Conservation (phyloP, 2,329 filamentous ascomycete genomes). For the Lachnellula subtilissima region DNA sequence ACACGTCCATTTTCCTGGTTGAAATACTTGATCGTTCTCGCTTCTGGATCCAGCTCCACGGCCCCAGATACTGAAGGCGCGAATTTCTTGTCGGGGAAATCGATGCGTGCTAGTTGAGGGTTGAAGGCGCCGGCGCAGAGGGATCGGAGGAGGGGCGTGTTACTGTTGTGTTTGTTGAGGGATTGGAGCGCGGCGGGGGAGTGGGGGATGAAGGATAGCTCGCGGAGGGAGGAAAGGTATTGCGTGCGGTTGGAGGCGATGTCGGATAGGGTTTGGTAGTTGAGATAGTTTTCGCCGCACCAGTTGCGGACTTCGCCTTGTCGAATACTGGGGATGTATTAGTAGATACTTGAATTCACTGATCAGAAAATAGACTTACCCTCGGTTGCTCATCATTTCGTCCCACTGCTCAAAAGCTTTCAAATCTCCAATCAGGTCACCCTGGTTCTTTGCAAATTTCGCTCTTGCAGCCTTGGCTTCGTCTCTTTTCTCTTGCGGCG, state of each 20-base stretch:
- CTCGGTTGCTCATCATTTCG: slow-evolving; percentile 54
- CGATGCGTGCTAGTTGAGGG: slow-evolving; percentile 86
- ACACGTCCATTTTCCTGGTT: slow-evolving; percentile 80
- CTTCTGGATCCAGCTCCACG: slow-evolving; percentile 89
- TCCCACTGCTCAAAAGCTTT: slow-evolving; percentile 80
- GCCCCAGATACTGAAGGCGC: slow-evolving; percentile 80
- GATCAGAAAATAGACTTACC: slow-evolving; percentile 17
- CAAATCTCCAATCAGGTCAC: slow-evolving; percentile 84
- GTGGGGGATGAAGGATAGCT: slow-evolving; percentile 70
- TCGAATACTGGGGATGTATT: slow-evolving; percentile 34
- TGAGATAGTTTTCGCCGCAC: slow-evolving; percentile 83
- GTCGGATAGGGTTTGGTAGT: slow-evolving; percentile 76
- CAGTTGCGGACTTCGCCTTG: slow-evolving; percentile 65
- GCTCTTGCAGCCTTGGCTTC: slow-evolving; percentile 72
- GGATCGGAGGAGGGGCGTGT: slow-evolving; percentile 33
- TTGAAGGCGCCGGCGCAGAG: slow-evolving; percentile 46
- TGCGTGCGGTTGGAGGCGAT: slow-evolving; percentile 83
- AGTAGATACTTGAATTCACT: slow-evolving; percentile 3
- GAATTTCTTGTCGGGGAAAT: slow-evolving; percentile 95
- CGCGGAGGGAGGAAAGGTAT: slow-evolving; percentile 78
- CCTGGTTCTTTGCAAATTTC: slow-evolving; percentile 70
- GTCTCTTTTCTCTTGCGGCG: slow-evolving; percentile 76
- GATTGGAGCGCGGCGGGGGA: slow-evolving; percentile 22
- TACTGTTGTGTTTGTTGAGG: slow-evolving; percentile 45
- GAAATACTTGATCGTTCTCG: slow-evolving; percentile 87